These are phyloP conservation scores for Dioszegia aurantiaca DNA, from an alignment of 768 basidiomycete genomes.

Conservation along the genomic window DNA sequence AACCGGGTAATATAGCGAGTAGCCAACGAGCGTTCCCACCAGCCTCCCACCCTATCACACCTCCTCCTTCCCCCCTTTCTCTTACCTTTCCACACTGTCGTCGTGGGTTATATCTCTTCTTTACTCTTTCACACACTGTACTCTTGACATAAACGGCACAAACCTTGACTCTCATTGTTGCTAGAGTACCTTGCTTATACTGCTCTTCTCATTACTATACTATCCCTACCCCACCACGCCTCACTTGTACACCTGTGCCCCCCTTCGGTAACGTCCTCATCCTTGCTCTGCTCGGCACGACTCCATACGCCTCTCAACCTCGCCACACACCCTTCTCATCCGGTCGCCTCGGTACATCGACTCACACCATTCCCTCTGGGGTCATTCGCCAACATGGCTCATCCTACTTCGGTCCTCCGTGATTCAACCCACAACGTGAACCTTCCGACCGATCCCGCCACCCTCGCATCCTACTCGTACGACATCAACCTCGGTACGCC, in stretches of 20 bases:
- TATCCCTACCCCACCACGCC: neutral
- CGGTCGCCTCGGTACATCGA: neutral
- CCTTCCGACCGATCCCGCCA: neutral
- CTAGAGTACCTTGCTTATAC: conserved; percentile 5
- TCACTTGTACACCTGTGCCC: neutral
- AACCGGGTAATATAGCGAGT: no score
- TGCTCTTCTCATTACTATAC: neutral
- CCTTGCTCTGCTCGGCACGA: neutral
- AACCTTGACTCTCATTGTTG: neutral
- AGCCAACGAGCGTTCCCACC: neutral
- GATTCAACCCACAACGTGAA: conserved; percentile 9
- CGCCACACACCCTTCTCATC: neutral
- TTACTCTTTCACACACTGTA: neutral
- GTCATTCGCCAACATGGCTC: neutral
- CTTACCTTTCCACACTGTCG: conserved; percentile 9
- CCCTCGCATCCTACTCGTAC: conserved; percentile 3
- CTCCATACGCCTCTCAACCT: no score
- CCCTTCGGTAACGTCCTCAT: neutral
- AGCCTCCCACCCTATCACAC: neutral
- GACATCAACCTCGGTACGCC: conserved; percentile 13
- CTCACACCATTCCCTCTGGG: no score
- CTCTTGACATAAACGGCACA: neutral
- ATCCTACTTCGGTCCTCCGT: conserved; percentile 4
- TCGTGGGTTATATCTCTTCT: conserved; percentile 13
- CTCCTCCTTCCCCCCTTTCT: neutral